Conservation (phyloP, 202 grass and related monocot species). For the Schoenoplectus triqueter region DNA sequence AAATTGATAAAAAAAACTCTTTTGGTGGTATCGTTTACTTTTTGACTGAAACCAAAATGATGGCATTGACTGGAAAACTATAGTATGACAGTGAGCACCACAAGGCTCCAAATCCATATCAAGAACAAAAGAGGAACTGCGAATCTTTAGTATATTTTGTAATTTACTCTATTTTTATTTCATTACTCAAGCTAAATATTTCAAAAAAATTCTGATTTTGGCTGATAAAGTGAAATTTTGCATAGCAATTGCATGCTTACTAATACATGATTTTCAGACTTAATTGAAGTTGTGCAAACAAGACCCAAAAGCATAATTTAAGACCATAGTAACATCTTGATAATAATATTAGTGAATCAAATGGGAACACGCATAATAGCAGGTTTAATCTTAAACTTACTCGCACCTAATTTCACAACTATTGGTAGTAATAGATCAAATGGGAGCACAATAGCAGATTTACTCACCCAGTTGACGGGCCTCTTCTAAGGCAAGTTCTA, state of each 20-base stretch:
- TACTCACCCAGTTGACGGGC: constrained; percentile 74
- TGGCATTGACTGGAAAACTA: neutral
- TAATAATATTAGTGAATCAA: neutral
- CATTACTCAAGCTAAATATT: neutral
- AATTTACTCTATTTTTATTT: constrained; percentile 4
- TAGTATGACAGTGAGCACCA: neutral
- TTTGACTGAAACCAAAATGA: constrained; percentile 7
- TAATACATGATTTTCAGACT: neutral
- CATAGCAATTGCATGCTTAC: neutral
- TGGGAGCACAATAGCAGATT: neutral
- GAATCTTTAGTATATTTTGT: neutral
- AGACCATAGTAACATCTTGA: neutral
- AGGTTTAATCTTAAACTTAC: neutral
- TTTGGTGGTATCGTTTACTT: neutral
- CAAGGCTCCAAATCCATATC: neutral
- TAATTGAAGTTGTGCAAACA: constrained; percentile 10
- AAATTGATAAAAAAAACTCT: neutral
- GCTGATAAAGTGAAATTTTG: neutral
- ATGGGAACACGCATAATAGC: too few relatives aligned
- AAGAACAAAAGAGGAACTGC: neutral
- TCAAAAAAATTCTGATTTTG: neutral
- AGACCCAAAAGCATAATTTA: constrained; percentile 9
- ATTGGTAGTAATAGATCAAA: neutral
- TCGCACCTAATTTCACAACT: neutral
- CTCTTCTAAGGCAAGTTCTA: constrained; percentile 87